Evolutionary conservation across 139 green algal genomes (phyloP), one percentile per base, ranked within the genome.

Genomic region (Closterium sp.): DNA sequence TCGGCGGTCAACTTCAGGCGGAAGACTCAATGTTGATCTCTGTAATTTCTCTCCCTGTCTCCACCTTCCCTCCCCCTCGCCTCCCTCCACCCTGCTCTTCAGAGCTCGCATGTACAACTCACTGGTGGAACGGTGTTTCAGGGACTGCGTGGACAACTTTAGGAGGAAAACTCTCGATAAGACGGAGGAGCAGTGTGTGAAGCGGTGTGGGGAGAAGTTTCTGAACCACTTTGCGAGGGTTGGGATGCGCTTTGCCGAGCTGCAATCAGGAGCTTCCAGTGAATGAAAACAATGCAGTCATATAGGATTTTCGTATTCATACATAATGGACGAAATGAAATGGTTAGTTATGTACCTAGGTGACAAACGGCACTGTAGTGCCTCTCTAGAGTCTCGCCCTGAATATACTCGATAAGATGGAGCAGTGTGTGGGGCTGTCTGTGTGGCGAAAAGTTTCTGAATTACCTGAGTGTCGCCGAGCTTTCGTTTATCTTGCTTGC

Each of bases 81-180:
- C 84, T 45, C 27, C 29, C 7, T 29, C 22, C 62, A 28, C 19
- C 73, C 70, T n/a, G n/a, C n/a, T n/a, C n/a, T n/a, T n/a, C 89
- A 62, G 84, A 94, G 90, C 90, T 92, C 94, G 96, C n/a, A 98
- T 99, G 97, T 99, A 99, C 95, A 99, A 99, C 95, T 96, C 88
- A 29, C 95, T 99, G 9, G 98, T 99, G 29, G 97, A 99, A 95
- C 88, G 95, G 24, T 99, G 98, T 85, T 99, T 99, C 94, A 96
- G 94, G 84, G 96, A 99, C 91, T 99, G 98, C 93, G 96, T 98
- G 1, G 96, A 98, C 32, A 96, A 95, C 32, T 99, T 99, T 95
- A 95, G 98, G 27, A 97, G 97, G 79, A 99, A 99, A 89, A 97
- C 97, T 29, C 95, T 99, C 21, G 97, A 98, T 29, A 96, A 94